Evolutionary conservation across 805 yeast genomes (phyloP).

Genomic region (Candida dendrica): DNA sequence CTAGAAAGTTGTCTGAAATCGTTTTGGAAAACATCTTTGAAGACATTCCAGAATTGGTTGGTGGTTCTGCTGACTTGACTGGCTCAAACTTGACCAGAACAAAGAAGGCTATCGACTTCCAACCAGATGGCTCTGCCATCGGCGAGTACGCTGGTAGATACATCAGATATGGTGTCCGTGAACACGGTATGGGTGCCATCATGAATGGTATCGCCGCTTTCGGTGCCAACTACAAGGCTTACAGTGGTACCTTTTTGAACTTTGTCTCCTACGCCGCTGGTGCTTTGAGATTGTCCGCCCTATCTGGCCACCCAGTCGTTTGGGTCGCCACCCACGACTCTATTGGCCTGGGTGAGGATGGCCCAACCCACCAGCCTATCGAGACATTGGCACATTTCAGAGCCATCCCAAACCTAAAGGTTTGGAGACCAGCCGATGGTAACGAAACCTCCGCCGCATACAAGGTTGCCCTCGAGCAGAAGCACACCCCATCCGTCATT

Average conservation of each 20-base stretch:
- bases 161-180: conserved; percentile 97
- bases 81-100: conserved; percentile 94
- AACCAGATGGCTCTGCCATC: conserved; percentile 69
- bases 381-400: conserved; percentile 84
- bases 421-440: conserved; percentile 94
- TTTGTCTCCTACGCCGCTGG: conserved; percentile 82
- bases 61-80: conserved; percentile 98
- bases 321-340: conserved; percentile 92
- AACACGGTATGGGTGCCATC: conserved; percentile 98
- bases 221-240: conserved; percentile 79
- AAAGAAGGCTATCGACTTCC: conserved; percentile 82
- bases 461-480: conserved; percentile 53
- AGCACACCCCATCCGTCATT: conserved; percentile 62
- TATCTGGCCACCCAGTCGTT: conserved; percentile 74
- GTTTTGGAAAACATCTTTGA: conserved; percentile 58
- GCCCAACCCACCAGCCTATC: conserved; percentile 91
- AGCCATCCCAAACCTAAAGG: conserved; percentile 75
- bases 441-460: conserved; percentile 84
- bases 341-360: conserved; percentile 88
- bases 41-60: conserved; percentile 78
- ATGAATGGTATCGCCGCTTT: conserved; percentile 95
- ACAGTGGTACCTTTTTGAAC: conserved; percentile 97
- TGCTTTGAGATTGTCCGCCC: conserved; percentile 79
- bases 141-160: conserved; percentile 91
- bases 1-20: conserved; percentile 89